A percentile compares a stretch with the other conserved stretches of the same genome.
phyloP scores from a whole-genome alignment of 441 rosid genomes.

The Pelargonium australe region DNA sequence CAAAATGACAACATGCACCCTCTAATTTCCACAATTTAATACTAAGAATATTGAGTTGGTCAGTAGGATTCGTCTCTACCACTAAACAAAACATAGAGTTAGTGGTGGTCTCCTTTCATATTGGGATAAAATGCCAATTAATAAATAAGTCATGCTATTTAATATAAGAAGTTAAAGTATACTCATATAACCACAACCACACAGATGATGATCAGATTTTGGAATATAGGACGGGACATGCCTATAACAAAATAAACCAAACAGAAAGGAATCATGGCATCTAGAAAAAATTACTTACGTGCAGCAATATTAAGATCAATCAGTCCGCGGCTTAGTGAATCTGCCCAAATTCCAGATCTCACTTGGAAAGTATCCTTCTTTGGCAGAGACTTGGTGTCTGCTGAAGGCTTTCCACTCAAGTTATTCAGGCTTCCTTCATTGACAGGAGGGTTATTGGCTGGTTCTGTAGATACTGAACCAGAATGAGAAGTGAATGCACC shows the following conservation, averaged over 20 bases:
- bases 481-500: constrained; percentile 67
- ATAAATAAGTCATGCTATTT: not conserved
- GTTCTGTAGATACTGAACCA: constrained; percentile 35
- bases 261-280: constrained; percentile 9
- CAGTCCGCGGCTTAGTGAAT: constrained; percentile 88
- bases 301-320: constrained; percentile 97
- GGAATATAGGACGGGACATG: not conserved
- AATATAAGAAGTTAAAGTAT: not conserved
- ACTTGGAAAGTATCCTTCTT: constrained; percentile 69
- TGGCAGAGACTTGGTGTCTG: constrained; percentile 34
- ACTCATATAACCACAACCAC: constrained; percentile 6
- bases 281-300: constrained; percentile 48
- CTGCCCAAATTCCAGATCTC: constrained; percentile 95
- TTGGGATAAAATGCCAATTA: no score
- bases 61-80: not conserved
- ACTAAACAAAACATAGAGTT: not conserved
- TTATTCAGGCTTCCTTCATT: constrained; percentile 32
- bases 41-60: not conserved
- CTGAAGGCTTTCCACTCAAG: constrained; percentile 32
- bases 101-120: not conserved
- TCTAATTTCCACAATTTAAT: not conserved
- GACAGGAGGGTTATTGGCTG: constrained; percentile 30
- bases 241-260: not conserved
- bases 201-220: not conserved
- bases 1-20: not conserved